These are phyloP conservation scores for Neofusicoccum cordaticola DNA, from an alignment of 2,329 filamentous ascomycete genomes.

Conservation along the genomic window DNA sequence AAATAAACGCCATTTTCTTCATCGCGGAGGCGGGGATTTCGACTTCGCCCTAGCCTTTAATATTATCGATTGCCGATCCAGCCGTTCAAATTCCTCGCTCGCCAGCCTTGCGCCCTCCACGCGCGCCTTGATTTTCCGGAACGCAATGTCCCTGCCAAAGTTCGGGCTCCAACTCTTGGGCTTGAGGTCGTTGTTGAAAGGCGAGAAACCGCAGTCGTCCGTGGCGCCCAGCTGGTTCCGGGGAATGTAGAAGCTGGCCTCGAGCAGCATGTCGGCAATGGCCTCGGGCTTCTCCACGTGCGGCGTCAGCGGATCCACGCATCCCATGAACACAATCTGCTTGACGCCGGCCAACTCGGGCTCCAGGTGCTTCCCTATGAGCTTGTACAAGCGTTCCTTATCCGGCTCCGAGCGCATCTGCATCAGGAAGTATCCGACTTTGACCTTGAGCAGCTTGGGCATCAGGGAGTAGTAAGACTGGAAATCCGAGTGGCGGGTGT, in stretches of 20 bases:
- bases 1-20: background rate
- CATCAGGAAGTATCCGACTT: slow-evolving; percentile 14
- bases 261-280: slow-evolving; percentile 9
- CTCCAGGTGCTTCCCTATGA: slow-evolving; percentile 12
- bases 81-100: slow-evolving; percentile 11
- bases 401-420: slow-evolving; percentile 14
- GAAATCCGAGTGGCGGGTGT: slow-evolving; percentile 12
- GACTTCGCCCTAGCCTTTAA: background rate
- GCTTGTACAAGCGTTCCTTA: slow-evolving; percentile 1
- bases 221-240: slow-evolving; percentile 13
- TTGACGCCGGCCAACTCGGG: slow-evolving; percentile 5
- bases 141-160: slow-evolving; percentile 11
- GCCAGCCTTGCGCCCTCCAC: slow-evolving; percentile 7
- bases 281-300: slow-evolving; percentile 15
- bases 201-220: slow-evolving; percentile 15
- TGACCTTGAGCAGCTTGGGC: slow-evolving; percentile 14
- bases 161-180: slow-evolving; percentile 17
- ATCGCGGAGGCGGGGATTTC: slow-evolving; percentile 10
- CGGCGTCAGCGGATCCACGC: slow-evolving; percentile 8
- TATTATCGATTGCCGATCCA: slow-evolving; percentile 14
- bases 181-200: slow-evolving; percentile 15
- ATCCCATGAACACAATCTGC: slow-evolving; percentile 4
- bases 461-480: slow-evolving; percentile 13
- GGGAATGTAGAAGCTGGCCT: slow-evolving; percentile 15
- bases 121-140: slow-evolving; percentile 11